Evolutionary conservation across 352 stramenopile species (phyloP), one percentile per base, ranked within the genome.

Genomic region (Globisporangium irregulare): DNA sequence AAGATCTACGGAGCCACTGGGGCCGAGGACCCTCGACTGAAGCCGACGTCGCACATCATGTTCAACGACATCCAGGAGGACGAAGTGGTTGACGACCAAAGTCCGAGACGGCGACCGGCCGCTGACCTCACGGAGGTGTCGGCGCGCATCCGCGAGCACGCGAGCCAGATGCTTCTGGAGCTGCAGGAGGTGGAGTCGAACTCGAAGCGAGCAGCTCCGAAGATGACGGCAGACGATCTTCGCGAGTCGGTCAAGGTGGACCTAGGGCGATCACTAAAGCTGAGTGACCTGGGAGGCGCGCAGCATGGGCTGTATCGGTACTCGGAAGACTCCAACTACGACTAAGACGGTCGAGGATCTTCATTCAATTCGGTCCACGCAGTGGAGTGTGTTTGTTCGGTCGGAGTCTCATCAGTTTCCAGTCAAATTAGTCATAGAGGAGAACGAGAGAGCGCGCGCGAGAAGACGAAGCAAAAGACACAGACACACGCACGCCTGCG

Each of bases 31-130:
- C 38, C 53, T 46, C 63, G 57, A 4, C 51, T 71, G 27, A 72
- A 72, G 34, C 64, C 68, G 25, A 71, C 53, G 34, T 67, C 68
- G 18, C 68, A 71, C 64, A 66, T 68, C 55, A 68, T 80, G 73
- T 89, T 89, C 61, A 89, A 89, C 66, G 75, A 89, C 66, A 89
- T 89, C 22, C 76, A 76, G 63, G 80, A 89, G 68, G 80, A 89
- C 55, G 80, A 84, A 34, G 72, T 83, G 46, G 27, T 64, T 3
- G 68, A 71, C 29, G 64, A 71, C 36, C 25, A 32, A 5, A 55
- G 48, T 56, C 25, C 55, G 29, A 36, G 43, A 41, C 70, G 59
- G 36, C 54, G 38, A 27, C 70, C 27, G 18, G 63, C 57, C 38
- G 67, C 59, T 38, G 82, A 84, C 61, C 76, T 87, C n/a, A 86